Percentiles rank a stretch among this genome's conserved stretches.
Conservation (phyloP, 2,329 filamentous ascomycete genomes). For the Botrytis deweyae region DNA sequence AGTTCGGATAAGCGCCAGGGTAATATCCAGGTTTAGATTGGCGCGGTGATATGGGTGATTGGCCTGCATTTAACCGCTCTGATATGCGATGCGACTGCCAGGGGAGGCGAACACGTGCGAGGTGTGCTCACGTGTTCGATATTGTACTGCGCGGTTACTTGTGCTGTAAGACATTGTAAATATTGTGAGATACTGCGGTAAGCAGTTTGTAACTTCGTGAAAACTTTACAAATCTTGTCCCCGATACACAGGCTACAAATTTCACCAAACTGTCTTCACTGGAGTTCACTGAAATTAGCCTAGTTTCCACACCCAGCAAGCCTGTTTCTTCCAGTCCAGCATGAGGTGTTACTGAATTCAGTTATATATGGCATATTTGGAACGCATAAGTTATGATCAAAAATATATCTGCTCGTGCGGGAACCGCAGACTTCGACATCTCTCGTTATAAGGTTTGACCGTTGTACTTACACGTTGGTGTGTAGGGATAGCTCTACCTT, state of each 20-base stretch:
- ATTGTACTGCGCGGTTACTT: background rate
- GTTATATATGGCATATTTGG: no score
- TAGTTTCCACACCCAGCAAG: background rate
- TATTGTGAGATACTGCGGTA: background rate
- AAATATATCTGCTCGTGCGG: background rate
- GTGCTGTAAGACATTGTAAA: background rate
- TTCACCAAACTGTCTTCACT: background rate
- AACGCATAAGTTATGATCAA: no score
- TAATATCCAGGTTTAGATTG: conserved; percentile 1
- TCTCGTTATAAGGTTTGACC: background rate
- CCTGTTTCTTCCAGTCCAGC: background rate
- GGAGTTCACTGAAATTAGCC: background rate
- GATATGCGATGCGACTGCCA: background rate
- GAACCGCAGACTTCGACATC: no score
- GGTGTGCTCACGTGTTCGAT: background rate
- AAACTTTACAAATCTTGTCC: background rate
- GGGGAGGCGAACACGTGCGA: background rate
- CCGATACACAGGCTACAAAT: background rate
- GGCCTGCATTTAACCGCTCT: conserved; percentile 6
- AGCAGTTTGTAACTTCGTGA: background rate
- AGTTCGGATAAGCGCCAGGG: background rate
- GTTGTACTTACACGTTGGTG: background rate
- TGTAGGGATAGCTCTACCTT: background rate
- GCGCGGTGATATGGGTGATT: background rate
- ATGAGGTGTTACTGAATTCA: background rate